These are phyloP conservation scores for Pseudogymnoascus verrucosus DNA, from an alignment of 2,329 filamentous ascomycete species.

Conservation along the genomic window DNA sequence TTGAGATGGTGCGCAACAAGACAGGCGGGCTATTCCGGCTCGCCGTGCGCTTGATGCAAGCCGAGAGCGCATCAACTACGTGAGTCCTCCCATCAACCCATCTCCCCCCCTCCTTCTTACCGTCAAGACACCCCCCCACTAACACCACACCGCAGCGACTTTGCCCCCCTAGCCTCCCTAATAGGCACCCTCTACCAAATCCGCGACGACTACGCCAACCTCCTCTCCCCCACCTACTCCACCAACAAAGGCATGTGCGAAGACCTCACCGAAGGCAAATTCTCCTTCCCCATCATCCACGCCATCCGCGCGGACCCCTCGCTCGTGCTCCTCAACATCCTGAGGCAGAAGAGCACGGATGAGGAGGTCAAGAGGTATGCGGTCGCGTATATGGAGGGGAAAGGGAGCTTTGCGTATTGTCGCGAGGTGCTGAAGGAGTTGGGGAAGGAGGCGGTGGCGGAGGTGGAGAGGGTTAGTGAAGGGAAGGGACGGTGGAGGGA, in stretches of 20 bases:
- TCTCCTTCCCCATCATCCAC: conserved; percentile 92
- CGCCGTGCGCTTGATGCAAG: conserved; percentile 82
- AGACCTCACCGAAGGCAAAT: conserved; percentile 94
- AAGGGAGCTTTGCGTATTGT: conserved; percentile 84
- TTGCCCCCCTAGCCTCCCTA: conserved; percentile 75
- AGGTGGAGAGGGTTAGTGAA: conserved; percentile 58
- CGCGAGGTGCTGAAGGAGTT: conserved; percentile 57
- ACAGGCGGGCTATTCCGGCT: conserved; percentile 80
- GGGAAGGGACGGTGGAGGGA: conserved; percentile 45
- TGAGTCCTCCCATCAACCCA: conserved; percentile 19
- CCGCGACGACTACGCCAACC: conserved; percentile 88
- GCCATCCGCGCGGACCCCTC: conserved; percentile 75
- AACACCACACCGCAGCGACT: conserved; percentile 44
- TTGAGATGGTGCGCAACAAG: conserved; percentile 92
- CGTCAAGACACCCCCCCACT: neutral
- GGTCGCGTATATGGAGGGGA: conserved; percentile 81
- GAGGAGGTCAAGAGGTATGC: conserved; percentile 88
- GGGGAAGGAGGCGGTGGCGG: conserved; percentile 51
- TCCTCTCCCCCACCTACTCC: conserved; percentile 66
- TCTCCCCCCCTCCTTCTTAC: conserved; percentile 7
- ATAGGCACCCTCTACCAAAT: conserved; percentile 86
- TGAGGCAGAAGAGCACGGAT: conserved; percentile 81
- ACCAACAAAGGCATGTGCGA: conserved; percentile 91
- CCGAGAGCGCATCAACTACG: conserved; percentile 47
- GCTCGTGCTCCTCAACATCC: conserved; percentile 79